phyloP scores from a whole-genome alignment of 1,139 yeast genomes.

The Entelexis sorbosivorans region DNA sequence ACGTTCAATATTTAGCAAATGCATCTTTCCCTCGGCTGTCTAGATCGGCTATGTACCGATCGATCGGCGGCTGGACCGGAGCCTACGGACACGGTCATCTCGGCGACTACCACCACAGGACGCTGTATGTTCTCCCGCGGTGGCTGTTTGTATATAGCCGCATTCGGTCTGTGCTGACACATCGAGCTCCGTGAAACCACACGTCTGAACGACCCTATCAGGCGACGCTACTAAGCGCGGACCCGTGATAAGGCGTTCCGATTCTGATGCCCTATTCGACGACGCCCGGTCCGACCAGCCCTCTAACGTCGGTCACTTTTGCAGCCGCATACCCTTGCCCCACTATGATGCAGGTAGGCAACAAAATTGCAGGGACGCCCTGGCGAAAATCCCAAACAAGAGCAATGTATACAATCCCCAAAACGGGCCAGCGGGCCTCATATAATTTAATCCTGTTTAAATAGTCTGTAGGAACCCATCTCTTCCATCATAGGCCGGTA shows the following conservation, averaged over 20 bases:
- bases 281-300: slow-evolving; percentile 1
- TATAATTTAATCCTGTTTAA: too few relatives aligned
- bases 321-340: slow-evolving; percentile 8
- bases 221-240: background rate
- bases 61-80: background rate
- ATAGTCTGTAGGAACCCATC: too few relatives aligned
- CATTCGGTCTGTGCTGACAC: slow-evolving; percentile 4
- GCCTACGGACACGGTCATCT: background rate
- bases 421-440: too few relatives aligned
- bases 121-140: too few relatives aligned
- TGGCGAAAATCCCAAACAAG: background rate
- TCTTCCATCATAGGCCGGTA: background rate
- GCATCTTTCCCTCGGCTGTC: background rate
- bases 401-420: background rate
- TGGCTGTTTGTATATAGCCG: slow-evolving; percentile 17
- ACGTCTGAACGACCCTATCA: background rate
- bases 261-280: slow-evolving; percentile 4
- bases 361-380: background rate
- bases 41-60: background rate
- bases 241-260: slow-evolving; percentile 1
- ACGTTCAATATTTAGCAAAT: too few relatives aligned
- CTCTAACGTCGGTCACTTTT: slow-evolving; percentile 5
- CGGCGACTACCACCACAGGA: background rate
- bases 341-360: background rate
- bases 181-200: background rate